Conservation (phyloP, 257 asterid species). For the Solanum peruvianum region DNA sequence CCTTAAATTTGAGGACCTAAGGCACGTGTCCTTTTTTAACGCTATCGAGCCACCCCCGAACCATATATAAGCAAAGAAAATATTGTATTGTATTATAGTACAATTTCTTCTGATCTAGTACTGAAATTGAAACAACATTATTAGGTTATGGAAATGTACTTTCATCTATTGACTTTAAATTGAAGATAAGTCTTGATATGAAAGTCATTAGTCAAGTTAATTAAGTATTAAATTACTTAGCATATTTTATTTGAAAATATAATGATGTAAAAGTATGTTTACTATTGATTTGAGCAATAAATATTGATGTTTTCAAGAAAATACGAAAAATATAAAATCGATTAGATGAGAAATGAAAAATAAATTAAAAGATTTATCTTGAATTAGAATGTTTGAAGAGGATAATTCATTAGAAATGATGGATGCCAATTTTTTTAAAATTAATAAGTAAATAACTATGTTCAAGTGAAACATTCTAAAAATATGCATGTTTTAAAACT, state of each 20-base stretch:
- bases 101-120: background rate
- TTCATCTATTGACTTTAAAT: background rate
- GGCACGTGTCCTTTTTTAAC: fast-evolving
- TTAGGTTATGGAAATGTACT: background rate
- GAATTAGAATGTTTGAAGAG: background rate
- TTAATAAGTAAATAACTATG: no score
- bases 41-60: background rate
- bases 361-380: background rate
- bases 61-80: background rate
- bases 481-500: background rate
- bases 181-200: background rate
- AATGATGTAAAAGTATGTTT: background rate
- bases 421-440: background rate
- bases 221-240: background rate
- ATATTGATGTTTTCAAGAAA: background rate
- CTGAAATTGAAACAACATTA: background rate
- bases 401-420: background rate
- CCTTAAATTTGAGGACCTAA: fast-evolving
- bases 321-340: background rate
- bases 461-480: background rate
- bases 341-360: background rate
- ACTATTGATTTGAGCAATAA: background rate
- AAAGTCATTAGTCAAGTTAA: background rate
- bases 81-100: background rate
- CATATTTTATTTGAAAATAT: background rate